phyloP scores from a whole-genome alignment of 257 asterid genomes.

The Avicennia marina region DNA sequence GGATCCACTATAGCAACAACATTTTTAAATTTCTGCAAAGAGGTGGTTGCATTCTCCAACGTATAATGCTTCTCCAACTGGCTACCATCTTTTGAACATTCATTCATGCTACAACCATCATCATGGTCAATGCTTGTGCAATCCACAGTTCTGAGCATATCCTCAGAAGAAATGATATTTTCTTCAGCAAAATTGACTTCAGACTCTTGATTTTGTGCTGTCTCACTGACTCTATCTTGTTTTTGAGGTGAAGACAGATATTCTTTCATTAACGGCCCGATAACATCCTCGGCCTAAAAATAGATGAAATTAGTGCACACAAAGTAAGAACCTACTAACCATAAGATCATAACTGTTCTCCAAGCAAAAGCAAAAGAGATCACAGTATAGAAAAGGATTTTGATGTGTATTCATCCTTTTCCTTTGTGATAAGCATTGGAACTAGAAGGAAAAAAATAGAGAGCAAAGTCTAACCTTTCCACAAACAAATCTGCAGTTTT shows the following conservation, averaged over 20 bases:
- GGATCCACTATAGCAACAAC: constrained; percentile 97
- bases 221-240: constrained; percentile 33
- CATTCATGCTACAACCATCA: constrained; percentile 24
- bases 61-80: constrained; percentile 27
- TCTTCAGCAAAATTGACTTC: constrained; percentile 30
- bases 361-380: neutral
- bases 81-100: constrained; percentile 25
- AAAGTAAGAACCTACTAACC: no score
- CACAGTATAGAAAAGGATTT: neutral
- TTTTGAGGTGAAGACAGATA: constrained; percentile 50
- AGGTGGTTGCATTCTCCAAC: constrained; percentile 24
- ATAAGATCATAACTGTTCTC: no score
- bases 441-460: constrained; percentile 13
- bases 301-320: no score
- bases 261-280: constrained; percentile 82
- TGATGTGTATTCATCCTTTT: neutral
- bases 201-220: constrained; percentile 26
- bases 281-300: constrained; percentile 86
- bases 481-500: constrained; percentile 88
- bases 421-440: neutral
- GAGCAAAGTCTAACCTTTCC: constrained; percentile 59
- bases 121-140: constrained; percentile 28
- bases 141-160: constrained; percentile 26
- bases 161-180: constrained; percentile 23
- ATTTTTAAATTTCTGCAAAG: constrained; percentile 52